phyloP scores from a whole-genome alignment of 164 flowering plant genomes.

The Vitis rotundifolia region DNA sequence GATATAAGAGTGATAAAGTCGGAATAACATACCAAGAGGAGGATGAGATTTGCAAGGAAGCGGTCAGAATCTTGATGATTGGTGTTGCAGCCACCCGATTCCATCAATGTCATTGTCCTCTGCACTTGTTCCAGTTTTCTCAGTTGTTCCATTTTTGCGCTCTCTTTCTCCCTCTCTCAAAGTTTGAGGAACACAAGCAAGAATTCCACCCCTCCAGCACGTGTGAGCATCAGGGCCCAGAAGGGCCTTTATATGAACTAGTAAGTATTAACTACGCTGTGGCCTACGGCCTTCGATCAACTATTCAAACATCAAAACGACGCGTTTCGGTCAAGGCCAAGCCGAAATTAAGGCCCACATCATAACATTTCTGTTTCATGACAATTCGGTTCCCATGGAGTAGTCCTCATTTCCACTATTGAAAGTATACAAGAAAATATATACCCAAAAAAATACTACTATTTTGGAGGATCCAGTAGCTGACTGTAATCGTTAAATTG shows the following conservation, averaged over 20 bases:
- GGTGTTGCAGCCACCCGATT: slow-evolving; percentile 15
- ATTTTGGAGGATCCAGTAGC: too few relatives aligned
- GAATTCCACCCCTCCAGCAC: not conserved
- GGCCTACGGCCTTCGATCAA: too few relatives aligned
- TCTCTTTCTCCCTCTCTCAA: not conserved
- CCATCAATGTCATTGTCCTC: slow-evolving; percentile 25
- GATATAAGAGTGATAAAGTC: not conserved
- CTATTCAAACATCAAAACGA: too few relatives aligned
- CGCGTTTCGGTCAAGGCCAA: too few relatives aligned
- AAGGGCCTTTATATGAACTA: not conserved
- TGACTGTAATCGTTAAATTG: too few relatives aligned
- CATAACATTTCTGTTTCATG: too few relatives aligned
- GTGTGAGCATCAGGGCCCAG: not conserved
- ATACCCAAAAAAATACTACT: too few relatives aligned
- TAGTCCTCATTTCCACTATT: too few relatives aligned
- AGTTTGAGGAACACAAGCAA: not conserved
- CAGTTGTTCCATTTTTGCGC: slow-evolving; percentile 44
- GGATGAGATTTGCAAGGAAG: slow-evolving; percentile 50
- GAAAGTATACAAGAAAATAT: too few relatives aligned
- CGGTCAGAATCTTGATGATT: slow-evolving; percentile 32
- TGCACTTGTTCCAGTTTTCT: slow-evolving; percentile 53
- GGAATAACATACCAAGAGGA: slow-evolving; percentile 31
- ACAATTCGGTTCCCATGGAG: too few relatives aligned
- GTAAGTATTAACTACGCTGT: too few relatives aligned
- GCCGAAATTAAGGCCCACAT: too few relatives aligned